Evolutionary conservation across 106 monocot species (phyloP).

Genomic region (Allium fistulosum): DNA sequence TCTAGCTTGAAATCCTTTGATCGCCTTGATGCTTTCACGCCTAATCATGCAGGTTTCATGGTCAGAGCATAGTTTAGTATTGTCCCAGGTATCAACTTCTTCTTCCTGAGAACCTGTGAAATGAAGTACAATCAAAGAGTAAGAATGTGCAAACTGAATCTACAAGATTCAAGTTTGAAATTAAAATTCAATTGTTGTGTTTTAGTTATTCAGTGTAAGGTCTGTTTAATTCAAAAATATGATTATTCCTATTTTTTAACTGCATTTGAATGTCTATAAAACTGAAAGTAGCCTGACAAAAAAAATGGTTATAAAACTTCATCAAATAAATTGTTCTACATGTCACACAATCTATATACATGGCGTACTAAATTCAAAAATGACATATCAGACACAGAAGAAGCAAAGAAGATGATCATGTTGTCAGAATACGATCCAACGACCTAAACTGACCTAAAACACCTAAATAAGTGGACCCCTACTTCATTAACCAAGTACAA

Average conservation of each 20-base stretch:
- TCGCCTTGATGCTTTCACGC: slow-evolving; percentile 57
- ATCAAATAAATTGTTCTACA: too few relatives aligned
- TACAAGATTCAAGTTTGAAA: background rate
- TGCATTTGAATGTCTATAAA: background rate
- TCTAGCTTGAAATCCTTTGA: slow-evolving; percentile 74
- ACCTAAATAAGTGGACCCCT: background rate
- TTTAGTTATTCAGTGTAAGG: background rate
- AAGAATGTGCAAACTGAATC: background rate
- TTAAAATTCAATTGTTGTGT: background rate
- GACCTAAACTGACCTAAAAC: background rate
- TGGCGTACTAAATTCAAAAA: too few relatives aligned
- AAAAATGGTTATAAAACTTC: too few relatives aligned
- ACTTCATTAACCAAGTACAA: background rate
- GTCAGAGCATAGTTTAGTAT: slow-evolving; percentile 33
- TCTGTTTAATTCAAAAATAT: background rate
- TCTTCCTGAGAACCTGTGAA: slow-evolving; percentile 25
- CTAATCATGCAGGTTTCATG: slow-evolving; percentile 45
- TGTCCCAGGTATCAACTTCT: slow-evolving; percentile 12
- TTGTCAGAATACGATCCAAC: too few relatives aligned
- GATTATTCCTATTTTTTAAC: too few relatives aligned
- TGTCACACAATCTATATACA: too few relatives aligned
- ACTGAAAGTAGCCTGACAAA: background rate
- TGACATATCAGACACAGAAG: too few relatives aligned
- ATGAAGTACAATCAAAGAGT: background rate
- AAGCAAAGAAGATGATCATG: too few relatives aligned